Base-by-base conservation (phyloP, 2,329 filamentous ascomycete genomes). In the Paracorniculantispora psalliotae region DNA sequence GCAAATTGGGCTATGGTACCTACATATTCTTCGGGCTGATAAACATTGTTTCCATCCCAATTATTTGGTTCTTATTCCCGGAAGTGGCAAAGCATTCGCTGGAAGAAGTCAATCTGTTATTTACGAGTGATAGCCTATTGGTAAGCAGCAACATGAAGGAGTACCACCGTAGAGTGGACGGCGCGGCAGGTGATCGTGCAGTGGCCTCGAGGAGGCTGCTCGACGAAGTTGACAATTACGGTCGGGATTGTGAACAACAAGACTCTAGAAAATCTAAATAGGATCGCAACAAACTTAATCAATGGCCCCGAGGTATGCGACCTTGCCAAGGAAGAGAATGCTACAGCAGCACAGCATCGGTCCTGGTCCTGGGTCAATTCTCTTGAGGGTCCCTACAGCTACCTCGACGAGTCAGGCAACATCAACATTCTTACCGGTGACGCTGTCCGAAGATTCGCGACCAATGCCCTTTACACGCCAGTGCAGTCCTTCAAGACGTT, bases 11-110 rank as follows among this genome's bases (percentile, higher is more conserved):
- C 61, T 78, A 73, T 62, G 72, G 75, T 9, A 81, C 77, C 0
- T 82, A 81, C 63, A 77, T 82, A 62, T 72, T 83, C 51, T 80
- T 82, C 55, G 79, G 75, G 3, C 77, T 73, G 3, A 65, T 82
- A 33, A 82, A 83, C 62, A 64, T 82, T 12, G 63, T 81, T 8
- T 80, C 76, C 71, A 74, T 81, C 8, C 78, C 79, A 0, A 72
- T 79, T n/a, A 69, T 81, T 39, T 82, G 73, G 64, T 66, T 81
- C n/a, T 74, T 66, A 62, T 68, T 66, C 61, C 76, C 75, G 2
- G 75, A 78, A 60, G 76, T 73, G 0, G 67, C 73, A 2, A 70
- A 72, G 50, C 72, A 79, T n/a, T 79, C 78, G 5, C 70, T 82
- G 4, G 80, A 82, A 62, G 79, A 77, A 3, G 80, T 81, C 43